Conservation (phyloP, 768 basidiomycete genomes). For the Psilocybe subaeruginosa region DNA sequence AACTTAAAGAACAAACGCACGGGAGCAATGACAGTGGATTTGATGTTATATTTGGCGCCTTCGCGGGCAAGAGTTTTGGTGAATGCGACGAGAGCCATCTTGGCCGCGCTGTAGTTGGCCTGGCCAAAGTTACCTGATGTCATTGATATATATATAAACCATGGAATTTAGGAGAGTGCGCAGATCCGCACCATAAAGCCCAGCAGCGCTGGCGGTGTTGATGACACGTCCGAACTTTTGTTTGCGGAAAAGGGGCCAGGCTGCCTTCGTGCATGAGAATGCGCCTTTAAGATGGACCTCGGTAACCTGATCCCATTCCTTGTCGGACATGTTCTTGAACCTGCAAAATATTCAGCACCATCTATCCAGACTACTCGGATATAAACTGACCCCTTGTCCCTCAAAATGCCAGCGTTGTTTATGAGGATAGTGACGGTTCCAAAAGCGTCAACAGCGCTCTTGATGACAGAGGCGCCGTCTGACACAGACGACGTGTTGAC, state of each 20-base stretch:
- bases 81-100: conserved; percentile 94
- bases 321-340: conserved; percentile 97
- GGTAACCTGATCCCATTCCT: conserved; percentile 88
- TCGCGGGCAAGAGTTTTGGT: conserved; percentile 93
- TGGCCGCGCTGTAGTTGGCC: conserved; percentile 96
- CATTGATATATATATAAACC: not conserved
- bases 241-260: conserved; percentile 93
- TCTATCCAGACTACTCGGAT: not conserved
- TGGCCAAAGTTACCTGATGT: conserved; percentile 89
- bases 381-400: conserved; percentile 69
- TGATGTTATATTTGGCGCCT: conserved; percentile 91
- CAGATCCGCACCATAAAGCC: conserved; percentile 73
- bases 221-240: conserved; percentile 94
- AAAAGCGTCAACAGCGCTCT: conserved; percentile 84
- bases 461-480: conserved; percentile 85
- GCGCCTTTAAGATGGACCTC: conserved; percentile 95
- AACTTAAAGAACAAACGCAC: conserved; percentile 44
- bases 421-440: conserved; percentile 86
- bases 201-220: conserved; percentile 95
- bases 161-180: not conserved
- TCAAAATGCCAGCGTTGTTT: conserved; percentile 93
- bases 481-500: conserved; percentile 85
- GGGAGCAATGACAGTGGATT: conserved; percentile 86
- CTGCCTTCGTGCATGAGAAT: conserved; percentile 90
- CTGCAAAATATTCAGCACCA: conserved; percentile 36